Base-by-base conservation (phyloP, 768 basidiomycete genomes). In the Vararia minispora region DNA sequence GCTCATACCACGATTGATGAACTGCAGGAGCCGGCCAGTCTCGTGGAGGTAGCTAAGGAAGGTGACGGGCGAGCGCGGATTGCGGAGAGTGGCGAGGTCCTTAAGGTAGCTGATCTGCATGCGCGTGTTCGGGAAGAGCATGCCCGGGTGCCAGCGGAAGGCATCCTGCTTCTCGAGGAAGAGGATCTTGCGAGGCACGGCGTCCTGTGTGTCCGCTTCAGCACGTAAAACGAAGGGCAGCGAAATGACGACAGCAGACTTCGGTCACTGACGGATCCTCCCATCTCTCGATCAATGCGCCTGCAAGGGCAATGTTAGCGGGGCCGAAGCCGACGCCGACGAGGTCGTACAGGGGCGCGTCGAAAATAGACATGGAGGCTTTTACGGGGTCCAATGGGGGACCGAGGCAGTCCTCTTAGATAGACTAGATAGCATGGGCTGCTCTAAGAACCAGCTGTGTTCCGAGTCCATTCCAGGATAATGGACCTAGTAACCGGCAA, bases 81-180 rank as follows among this genome's bases (percentile, higher is more conserved):
- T 66, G 20, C 72, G 59, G 16, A 74, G 55, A 1, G 71, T 73
- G 5, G 69, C 72, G 6, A 74, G 59, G 50, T 74, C 72, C 51
- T 74, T 67, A 52, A 71, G 61, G 45, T 65, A 71, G 51, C 66
- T 71, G 29, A 74, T 72, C 49, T 73, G 72, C 72, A 72, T 73
- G 24, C 58, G 59, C 21, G 65, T 62, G 20, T 64, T 68, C 25
- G 69, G 68, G 7, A 73, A 54, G 32, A 72, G 61, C 70, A 73
- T 72, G 10, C 67, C 70, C 17, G 70, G 70, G 49, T 74, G 72
- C 72, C 72, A 74, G 38, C 57, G 58, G 49, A 74, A 73, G 38
- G 56, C 48, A 1, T 55, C 46, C 26, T 72, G 62, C 47, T 59
- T 67, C 52, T 73, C 72, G 28, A 73, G 58, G 54, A 72, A 74